phyloP scores from a whole-genome alignment of 208 protist species.

The Angomonas deanei region DNA sequence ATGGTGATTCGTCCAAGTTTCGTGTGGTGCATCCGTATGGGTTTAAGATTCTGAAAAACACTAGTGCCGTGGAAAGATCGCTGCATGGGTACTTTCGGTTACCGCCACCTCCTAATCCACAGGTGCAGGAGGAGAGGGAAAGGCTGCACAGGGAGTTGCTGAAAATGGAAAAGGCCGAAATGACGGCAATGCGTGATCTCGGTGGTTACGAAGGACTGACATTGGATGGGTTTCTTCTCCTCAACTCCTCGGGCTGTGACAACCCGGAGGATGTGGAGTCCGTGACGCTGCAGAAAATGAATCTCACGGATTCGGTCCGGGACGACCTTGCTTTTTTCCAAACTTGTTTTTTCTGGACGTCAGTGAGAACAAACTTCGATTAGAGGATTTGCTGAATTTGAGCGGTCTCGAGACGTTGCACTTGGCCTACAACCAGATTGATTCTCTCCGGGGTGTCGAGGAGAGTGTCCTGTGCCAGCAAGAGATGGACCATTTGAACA shows the following conservation, averaged over 20 bases:
- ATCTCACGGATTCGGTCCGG: constrained; percentile 47
- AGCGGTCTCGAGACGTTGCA: constrained; percentile 65
- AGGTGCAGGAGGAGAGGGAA: constrained; percentile 33
- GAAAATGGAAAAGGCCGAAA: constrained; percentile 34
- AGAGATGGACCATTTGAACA: background rate
- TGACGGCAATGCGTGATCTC: constrained; percentile 18
- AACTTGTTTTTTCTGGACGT: constrained; percentile 69
- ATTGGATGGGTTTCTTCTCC: constrained; percentile 78
- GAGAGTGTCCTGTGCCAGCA: constrained; percentile 17
- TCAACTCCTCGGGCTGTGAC: constrained; percentile 52
- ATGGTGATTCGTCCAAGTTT: background rate
- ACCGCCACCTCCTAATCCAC: constrained; percentile 48
- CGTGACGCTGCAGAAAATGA: constrained; percentile 64
- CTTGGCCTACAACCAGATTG: constrained; percentile 72
- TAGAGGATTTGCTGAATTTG: constrained; percentile 61
- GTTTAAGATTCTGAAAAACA: constrained; percentile 77
- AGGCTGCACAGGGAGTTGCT: constrained; percentile 35
- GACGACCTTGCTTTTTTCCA: constrained; percentile 75
- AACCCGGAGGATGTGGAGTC: constrained; percentile 62
- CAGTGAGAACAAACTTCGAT: constrained; percentile 66
- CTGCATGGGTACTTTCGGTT: constrained; percentile 87
- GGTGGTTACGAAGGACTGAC: constrained; percentile 28
- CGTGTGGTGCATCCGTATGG: constrained; percentile 75
- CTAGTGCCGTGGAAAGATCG: constrained; percentile 68
- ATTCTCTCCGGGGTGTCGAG: constrained; percentile 34